Evolutionary conservation across 306 rosid species (phyloP).

Genomic region (Quercus ilex): DNA sequence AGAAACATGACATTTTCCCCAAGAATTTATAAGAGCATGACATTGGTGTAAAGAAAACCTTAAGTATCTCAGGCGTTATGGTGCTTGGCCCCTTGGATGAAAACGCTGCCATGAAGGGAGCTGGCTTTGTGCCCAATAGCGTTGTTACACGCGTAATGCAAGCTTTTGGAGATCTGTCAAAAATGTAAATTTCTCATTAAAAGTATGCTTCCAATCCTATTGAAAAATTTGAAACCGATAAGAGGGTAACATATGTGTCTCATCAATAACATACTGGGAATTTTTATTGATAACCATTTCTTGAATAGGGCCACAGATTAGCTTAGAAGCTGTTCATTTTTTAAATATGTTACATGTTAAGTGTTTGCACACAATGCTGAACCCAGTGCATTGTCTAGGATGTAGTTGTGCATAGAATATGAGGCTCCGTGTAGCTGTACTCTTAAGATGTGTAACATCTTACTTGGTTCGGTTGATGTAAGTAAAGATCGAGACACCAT

Average conservation of each 20-base stretch:
- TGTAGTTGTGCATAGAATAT: not conserved
- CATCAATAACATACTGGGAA: not conserved
- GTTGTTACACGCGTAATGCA: conserved; percentile 63
- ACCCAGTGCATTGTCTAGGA: not conserved
- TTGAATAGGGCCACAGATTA: not conserved
- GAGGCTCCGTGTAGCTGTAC: not conserved
- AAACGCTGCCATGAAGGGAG: conserved; percentile 92
- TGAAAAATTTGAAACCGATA: not conserved
- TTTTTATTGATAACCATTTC: not conserved
- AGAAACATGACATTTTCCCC: not conserved
- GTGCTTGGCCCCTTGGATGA: conserved; percentile 85
- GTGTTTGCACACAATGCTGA: not conserved
- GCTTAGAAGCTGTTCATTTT: not conserved
- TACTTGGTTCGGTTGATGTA: conserved; percentile 73
- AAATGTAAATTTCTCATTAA: not conserved
- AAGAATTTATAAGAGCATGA: not conserved
- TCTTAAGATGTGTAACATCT: conserved; percentile 18
- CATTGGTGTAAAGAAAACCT: conserved; percentile 39
- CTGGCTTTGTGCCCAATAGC: conserved; percentile 58
- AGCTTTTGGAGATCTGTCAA: conserved; percentile 57
- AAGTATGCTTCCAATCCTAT: not conserved
- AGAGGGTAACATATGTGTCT: not conserved
- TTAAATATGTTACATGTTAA: not conserved
- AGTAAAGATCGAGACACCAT: conserved; percentile 40
- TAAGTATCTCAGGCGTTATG: conserved; percentile 71